Conservation (phyloP, 2,329 filamentous ascomycete genomes). For the Geosmithia morbida region DNA sequence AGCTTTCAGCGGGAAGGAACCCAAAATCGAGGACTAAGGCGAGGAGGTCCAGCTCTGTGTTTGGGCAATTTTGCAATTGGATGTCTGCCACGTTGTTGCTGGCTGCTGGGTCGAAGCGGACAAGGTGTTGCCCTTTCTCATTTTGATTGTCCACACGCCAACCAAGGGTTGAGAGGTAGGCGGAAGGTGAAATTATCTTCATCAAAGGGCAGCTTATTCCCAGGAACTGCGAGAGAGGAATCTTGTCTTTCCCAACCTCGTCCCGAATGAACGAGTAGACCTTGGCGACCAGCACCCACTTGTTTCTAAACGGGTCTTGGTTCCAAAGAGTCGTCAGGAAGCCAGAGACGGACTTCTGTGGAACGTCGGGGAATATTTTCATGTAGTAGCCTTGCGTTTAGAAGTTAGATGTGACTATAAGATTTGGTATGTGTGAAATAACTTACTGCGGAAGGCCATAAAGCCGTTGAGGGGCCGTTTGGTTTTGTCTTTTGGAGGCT, state of each 20-base stretch:
- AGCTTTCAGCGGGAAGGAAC: constrained; percentile 10
- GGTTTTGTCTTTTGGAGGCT: neutral
- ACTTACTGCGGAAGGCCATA: constrained; percentile 17
- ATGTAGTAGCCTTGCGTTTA: constrained; percentile 28
- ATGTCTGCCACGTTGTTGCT: neutral
- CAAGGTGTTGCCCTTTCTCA: constrained; percentile 7
- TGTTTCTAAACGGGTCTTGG: constrained; percentile 30
- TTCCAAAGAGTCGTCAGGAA: constrained; percentile 33
- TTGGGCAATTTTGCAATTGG: constrained; percentile 6
- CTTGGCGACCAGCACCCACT: constrained; percentile 38
- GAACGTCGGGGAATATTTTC: constrained; percentile 25
- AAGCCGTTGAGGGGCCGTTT: constrained; percentile 11
- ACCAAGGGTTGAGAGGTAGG: constrained; percentile 29
- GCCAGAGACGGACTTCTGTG: constrained; percentile 37
- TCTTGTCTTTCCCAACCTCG: constrained; percentile 26
- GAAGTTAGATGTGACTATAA: constrained; percentile 1
- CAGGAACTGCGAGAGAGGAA: constrained; percentile 32
- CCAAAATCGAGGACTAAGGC: constrained; percentile 8
- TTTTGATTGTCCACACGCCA: constrained; percentile 23
- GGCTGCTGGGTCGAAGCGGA: constrained; percentile 5
- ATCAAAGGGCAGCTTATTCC: constrained; percentile 27
- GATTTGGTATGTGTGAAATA: neutral
- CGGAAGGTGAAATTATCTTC: constrained; percentile 25
- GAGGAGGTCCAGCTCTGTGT: constrained; percentile 14
- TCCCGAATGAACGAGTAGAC: constrained; percentile 40